These are phyloP conservation scores for Aspergillus bridgeri DNA, from an alignment of 495 filamentous ascomycete genomes.

Conservation along the genomic window DNA sequence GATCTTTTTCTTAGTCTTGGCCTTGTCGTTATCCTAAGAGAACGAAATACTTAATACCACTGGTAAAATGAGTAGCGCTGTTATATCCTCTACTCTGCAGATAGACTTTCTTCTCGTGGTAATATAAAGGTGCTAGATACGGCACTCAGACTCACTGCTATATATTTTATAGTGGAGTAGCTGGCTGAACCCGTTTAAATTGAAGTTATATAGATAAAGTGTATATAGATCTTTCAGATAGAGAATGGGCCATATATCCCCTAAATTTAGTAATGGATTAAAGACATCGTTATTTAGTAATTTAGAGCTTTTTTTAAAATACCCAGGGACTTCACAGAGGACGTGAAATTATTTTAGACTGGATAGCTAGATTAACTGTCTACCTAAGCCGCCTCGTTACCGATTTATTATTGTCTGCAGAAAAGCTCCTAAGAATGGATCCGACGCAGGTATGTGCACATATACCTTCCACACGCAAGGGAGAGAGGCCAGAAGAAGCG, in stretches of 20 bases:
- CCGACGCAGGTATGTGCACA: constrained; percentile 6
- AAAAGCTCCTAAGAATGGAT: constrained; percentile 2
- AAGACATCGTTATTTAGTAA: neutral
- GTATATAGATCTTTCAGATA: neutral
- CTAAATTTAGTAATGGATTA: neutral
- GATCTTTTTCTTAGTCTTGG: neutral
- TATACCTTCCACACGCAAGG: neutral
- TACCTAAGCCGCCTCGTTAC: neutral
- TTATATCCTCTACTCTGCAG: neutral
- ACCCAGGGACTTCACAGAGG: constrained; percentile 8
- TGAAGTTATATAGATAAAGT: constrained; percentile 1
- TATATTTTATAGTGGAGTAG: neutral
- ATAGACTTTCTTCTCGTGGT: constrained; percentile 3
- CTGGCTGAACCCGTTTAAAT: neutral
- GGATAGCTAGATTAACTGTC: neutral
- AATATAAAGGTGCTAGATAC: constrained; percentile 7
- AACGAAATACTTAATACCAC: neutral
- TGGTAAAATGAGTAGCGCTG: neutral
- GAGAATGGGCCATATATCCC: constrained; percentile 4
- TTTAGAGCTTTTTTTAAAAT: neutral
- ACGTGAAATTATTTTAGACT: neutral
- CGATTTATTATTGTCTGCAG: neutral
- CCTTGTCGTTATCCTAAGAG: neutral
- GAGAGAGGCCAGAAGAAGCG: constrained; percentile 3
- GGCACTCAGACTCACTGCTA: neutral